Conservation (phyloP, 768 basidiomycete genomes). For the Crucibulum laeve region DNA sequence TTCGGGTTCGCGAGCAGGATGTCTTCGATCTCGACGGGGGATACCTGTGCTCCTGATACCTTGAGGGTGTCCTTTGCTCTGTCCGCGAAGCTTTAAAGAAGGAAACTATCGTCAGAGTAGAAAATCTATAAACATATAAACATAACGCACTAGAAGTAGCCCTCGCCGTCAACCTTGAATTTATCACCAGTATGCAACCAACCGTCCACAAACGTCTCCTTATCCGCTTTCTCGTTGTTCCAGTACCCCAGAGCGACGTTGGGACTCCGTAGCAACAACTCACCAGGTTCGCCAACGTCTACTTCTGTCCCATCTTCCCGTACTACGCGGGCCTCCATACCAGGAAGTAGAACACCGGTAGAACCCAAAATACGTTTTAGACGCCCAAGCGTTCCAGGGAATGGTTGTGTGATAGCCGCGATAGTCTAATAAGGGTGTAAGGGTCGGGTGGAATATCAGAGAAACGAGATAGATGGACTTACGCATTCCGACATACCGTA, state of each 20-base stretch:
- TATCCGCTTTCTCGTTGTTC: conserved; percentile 64
- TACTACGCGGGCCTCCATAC: conserved; percentile 59
- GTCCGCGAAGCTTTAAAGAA: conserved; percentile 58
- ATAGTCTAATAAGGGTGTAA: conserved; percentile 42
- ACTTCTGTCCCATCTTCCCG: conserved; percentile 57
- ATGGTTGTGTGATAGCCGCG: conserved; percentile 37
- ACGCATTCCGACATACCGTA: conserved; percentile 74
- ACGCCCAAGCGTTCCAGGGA: conserved; percentile 38
- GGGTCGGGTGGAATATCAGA: not conserved
- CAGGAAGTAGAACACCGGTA: conserved; percentile 57
- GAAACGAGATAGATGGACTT: conserved; percentile 16
- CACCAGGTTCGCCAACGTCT: conserved; percentile 54
- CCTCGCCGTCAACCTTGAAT: conserved; percentile 56
- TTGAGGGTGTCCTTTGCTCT: conserved; percentile 83
- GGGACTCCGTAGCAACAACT: conserved; percentile 53
- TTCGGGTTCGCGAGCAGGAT: conserved; percentile 59
- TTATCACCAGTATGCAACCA: conserved; percentile 78
- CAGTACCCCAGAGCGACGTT: conserved; percentile 68
- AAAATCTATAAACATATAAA: not conserved
- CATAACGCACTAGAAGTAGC: conserved; percentile 57
- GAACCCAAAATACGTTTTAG: conserved; percentile 35
- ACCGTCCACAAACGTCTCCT: conserved; percentile 62
- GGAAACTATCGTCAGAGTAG: conserved; percentile 1
- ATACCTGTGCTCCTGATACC: conserved; percentile 76
- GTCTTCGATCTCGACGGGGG: conserved; percentile 75